Conservation (phyloP, 176 grass and related monocot species). For the Chrysopogon serrulatus region DNA sequence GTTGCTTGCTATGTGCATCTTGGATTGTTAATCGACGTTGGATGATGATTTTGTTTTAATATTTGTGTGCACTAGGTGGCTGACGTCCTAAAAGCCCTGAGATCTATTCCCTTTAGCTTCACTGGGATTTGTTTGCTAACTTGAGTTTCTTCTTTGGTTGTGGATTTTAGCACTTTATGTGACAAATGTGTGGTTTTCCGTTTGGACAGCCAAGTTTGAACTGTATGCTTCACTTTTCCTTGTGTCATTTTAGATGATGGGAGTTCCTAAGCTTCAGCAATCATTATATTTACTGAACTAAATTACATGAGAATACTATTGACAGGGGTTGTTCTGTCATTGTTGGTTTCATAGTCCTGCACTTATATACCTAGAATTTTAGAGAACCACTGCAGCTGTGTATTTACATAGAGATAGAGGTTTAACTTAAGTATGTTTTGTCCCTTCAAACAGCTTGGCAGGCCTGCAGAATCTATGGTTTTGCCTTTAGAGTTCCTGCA, state of each 20-base stretch:
- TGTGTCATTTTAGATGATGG: background rate
- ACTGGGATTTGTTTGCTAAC: background rate
- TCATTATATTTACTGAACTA: background rate
- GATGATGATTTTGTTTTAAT: background rate
- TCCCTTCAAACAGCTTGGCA: slow-evolving; percentile 63
- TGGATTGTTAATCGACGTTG: background rate
- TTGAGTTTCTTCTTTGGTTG: background rate
- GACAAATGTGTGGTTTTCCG: background rate
- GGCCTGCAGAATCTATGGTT: slow-evolving; percentile 64
- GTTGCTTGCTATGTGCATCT: background rate
- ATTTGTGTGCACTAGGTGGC: background rate
- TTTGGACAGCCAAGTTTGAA: background rate
- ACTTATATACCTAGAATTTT: background rate
- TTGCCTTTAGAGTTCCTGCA: slow-evolving; percentile 77
- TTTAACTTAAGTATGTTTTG: slow-evolving; percentile 1
- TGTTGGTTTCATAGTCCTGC: background rate
- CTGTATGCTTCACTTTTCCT: background rate
- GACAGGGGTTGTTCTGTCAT: background rate
- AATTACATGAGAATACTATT: background rate
- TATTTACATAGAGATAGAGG: slow-evolving; percentile 2
- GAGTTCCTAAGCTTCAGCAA: background rate
- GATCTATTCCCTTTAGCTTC: background rate
- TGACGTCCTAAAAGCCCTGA: background rate
- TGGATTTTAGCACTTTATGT: background rate
- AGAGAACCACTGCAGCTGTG: background rate